phyloP scores from a whole-genome alignment of 768 basidiomycete species.

The Boletus speciosus region DNA sequence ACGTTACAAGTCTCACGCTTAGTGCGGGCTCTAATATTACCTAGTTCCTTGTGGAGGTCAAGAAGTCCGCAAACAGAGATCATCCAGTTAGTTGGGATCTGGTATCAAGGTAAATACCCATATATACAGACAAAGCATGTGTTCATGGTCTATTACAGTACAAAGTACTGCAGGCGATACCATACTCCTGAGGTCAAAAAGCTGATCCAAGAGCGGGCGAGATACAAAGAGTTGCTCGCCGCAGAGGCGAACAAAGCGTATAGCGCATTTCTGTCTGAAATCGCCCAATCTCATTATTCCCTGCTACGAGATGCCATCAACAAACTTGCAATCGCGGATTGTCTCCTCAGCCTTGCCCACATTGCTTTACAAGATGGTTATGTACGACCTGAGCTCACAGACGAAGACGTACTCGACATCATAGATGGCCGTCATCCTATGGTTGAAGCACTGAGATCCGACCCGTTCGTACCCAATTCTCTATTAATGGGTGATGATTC shows the following conservation, averaged over 20 bases:
- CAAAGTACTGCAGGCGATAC: conserved; percentile 68
- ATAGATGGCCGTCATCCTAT: conserved; percentile 90
- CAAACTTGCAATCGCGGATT: conserved; percentile 82
- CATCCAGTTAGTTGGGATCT: conserved; percentile 57
- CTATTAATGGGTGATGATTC: conserved; percentile 56
- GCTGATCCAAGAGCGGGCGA: conserved; percentile 69
- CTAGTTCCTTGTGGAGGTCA: conserved; percentile 80
- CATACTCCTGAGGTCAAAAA: conserved; percentile 63
- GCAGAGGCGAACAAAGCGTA: conserved; percentile 66
- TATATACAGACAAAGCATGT: not conserved
- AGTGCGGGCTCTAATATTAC: not conserved
- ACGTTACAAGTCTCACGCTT: not conserved
- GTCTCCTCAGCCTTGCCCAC: conserved; percentile 78
- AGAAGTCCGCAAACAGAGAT: conserved; percentile 47
- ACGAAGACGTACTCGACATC: conserved; percentile 67
- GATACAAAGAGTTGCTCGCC: conserved; percentile 68
- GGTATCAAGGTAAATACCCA: conserved; percentile 52
- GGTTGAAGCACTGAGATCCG: conserved; percentile 71
- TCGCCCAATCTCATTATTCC: conserved; percentile 63
- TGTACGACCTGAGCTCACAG: conserved; percentile 70
- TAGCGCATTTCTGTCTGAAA: conserved; percentile 63
- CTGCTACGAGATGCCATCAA: conserved; percentile 72
- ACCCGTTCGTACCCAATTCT: conserved; percentile 86
- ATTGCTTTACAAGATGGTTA: conserved; percentile 77
- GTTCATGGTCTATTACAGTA: conserved; percentile 41